Conservation (phyloP, 495 filamentous ascomycete genomes). For the Massariosphaeria phaeospora region DNA sequence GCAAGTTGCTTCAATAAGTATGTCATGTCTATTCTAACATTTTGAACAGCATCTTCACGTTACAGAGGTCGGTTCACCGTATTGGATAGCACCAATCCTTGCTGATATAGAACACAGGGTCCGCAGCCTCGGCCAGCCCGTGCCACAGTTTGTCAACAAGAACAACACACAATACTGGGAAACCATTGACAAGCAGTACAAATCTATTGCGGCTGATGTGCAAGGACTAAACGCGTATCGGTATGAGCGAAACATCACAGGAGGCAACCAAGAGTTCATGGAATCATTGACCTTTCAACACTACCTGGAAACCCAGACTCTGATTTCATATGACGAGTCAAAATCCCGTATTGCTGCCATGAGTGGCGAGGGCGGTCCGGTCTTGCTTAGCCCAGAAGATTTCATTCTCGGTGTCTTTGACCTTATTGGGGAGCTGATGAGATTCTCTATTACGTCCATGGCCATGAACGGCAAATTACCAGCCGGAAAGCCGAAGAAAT, state of each 20-base stretch:
- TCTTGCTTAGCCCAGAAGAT: slow-evolving; percentile 71
- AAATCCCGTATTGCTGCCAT: slow-evolving; percentile 41
- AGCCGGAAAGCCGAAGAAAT: slow-evolving; percentile 33
- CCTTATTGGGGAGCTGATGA: slow-evolving; percentile 90
- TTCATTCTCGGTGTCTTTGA: slow-evolving; percentile 92
- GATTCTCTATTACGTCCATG: slow-evolving; percentile 80
- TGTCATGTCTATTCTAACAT: too few relatives aligned
- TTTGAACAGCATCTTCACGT: slow-evolving; percentile 71
- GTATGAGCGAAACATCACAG: slow-evolving; percentile 69
- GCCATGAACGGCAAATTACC: slow-evolving; percentile 58
- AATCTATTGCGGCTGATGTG: slow-evolving; percentile 64
- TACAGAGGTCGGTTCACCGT: slow-evolving; percentile 62
- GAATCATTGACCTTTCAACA: slow-evolving; percentile 82
- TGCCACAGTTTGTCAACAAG: slow-evolving; percentile 60
- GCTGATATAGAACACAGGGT: slow-evolving; percentile 48
- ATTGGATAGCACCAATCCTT: neutral
- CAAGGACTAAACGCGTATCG: slow-evolving; percentile 72
- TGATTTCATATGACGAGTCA: slow-evolving; percentile 63
- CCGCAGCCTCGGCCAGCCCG: slow-evolving; percentile 55
- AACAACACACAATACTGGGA: slow-evolving; percentile 59
- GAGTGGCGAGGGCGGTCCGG: slow-evolving; percentile 27
- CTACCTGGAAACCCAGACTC: slow-evolving; percentile 70
- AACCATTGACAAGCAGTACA: slow-evolving; percentile 65
- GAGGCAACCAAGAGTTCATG: slow-evolving; percentile 85
- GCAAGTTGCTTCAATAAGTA: too few relatives aligned